Percentiles rank a stretch among this genome's conserved stretches.
Conservation (phyloP, 2,329 filamentous ascomycete species). For the Graphilbum sp. region DNA sequence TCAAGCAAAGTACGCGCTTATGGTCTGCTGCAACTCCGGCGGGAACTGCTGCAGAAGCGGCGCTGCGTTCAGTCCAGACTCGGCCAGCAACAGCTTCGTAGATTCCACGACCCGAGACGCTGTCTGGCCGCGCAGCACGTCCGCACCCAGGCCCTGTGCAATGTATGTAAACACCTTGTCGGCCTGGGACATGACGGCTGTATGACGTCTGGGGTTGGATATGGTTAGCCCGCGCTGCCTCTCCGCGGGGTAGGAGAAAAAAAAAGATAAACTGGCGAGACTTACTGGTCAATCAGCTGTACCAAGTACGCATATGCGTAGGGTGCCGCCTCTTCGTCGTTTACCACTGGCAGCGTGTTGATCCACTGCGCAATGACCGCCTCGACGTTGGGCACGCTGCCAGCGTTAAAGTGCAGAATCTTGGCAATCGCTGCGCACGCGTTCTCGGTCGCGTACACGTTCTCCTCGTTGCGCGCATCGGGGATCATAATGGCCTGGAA, state of each 20-base stretch:
- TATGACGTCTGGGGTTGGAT: constrained; percentile 68
- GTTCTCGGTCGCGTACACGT: constrained; percentile 95
- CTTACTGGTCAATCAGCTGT: constrained; percentile 88
- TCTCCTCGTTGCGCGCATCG: constrained; percentile 75
- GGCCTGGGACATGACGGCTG: constrained; percentile 60
- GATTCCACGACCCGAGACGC: constrained; percentile 60
- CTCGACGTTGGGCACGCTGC: constrained; percentile 59
- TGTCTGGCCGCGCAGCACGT: constrained; percentile 74
- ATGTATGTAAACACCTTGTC: constrained; percentile 73
- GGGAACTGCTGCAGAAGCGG: constrained; percentile 61
- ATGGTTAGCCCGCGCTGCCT: too few species aligned
- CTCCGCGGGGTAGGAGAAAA: too few species aligned
- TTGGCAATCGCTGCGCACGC: constrained; percentile 94
- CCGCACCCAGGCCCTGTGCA: constrained; percentile 75
- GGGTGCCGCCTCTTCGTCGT: constrained; percentile 93
- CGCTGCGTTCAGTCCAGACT: constrained; percentile 58
- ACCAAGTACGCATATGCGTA: constrained; percentile 89
- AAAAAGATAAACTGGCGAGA: constrained; percentile 12
- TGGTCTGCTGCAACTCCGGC: constrained; percentile 64
- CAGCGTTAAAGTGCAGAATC: constrained; percentile 78
- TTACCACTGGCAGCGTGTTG: constrained; percentile 75
- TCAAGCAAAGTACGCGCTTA: constrained; percentile 53
- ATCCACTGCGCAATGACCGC: constrained; percentile 74
- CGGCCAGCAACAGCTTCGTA: constrained; percentile 61
- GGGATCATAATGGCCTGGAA: constrained; percentile 73